phyloP scores from a whole-genome alignment of 495 filamentous ascomycete species.

The Aspergillus asperescens region DNA sequence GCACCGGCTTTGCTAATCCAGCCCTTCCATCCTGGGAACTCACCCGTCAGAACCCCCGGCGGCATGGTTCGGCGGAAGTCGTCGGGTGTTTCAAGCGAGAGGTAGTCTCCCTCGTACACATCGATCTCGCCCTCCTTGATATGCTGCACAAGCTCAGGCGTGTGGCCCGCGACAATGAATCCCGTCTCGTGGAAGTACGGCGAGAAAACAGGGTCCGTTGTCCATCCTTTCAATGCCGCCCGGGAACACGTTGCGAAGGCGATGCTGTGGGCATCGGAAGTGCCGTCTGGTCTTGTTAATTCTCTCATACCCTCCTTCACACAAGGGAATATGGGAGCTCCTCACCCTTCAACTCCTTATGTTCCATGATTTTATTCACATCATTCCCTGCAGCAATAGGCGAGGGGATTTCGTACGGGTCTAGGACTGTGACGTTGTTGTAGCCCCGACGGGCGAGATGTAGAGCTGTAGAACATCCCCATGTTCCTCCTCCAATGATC shows the following conservation, averaged over 20 bases:
- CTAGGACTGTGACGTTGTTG: conserved; percentile 43
- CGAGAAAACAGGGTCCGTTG: conserved; percentile 42
- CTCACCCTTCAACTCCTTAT: conserved; percentile 38
- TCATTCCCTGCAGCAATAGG: conserved; percentile 52
- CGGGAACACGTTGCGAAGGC: conserved; percentile 33
- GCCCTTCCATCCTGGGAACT: conserved; percentile 48
- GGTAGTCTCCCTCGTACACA: conserved; percentile 27
- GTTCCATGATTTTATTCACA: conserved; percentile 54
- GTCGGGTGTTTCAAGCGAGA: conserved; percentile 28
- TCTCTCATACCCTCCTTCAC: too few relatives aligned
- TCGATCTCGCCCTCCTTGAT: conserved; percentile 20
- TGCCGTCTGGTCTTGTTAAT: background rate
- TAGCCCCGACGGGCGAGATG: conserved; percentile 47
- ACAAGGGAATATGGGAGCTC: too few relatives aligned
- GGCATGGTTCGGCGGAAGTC: conserved; percentile 51
- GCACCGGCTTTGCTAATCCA: conserved; percentile 38
- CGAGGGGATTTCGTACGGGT: conserved; percentile 42
- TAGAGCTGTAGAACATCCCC: conserved; percentile 50
- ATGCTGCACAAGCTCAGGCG: conserved; percentile 31
- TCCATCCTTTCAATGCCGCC: conserved; percentile 42
- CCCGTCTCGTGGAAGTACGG: conserved; percentile 48
- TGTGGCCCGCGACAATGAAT: conserved; percentile 40
- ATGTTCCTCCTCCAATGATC: conserved; percentile 46
- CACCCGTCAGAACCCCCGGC: conserved; percentile 43
- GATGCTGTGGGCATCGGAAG: conserved; percentile 27